Base-by-base conservation (phyloP, 257 asterid species). In the Ocimum tenuiflorum region DNA sequence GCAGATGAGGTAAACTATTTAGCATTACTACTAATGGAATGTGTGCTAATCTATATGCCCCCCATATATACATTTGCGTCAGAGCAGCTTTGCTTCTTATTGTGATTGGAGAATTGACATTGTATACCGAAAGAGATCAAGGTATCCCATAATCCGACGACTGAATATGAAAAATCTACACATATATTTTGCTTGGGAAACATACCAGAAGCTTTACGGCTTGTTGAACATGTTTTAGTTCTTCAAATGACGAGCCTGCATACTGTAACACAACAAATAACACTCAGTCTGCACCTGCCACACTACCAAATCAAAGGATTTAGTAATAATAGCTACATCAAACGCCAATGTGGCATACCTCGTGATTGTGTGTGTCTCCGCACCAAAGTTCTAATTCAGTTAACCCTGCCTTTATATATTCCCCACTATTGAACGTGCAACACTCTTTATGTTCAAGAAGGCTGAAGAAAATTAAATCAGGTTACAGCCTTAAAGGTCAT, bases 191-290 rank as follows among this genome's bases (percentile, higher is more conserved):
- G 65, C 45, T n/a, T 12, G 14, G 65, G 60, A 63, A 68, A 48
- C 85, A 73, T 82, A 91, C 97, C 97, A 91, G 81, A 73, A 91
- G 88, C 64, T 83, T 80, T 53, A 86, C 91, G 61, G 96, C 96
- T 74, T 91, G 94, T 59, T 77, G 84, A 48, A 77, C 74, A 59
- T 80, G 80, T 64, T 76, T 84, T 70, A 88, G 57, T 79, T 91
- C 97, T 11, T 86, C 94, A 85, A 77, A 81, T 2, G 94, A 77
- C 38, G 82, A 65, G 36, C 96, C 94, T 47, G 79, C 75, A 64
- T 76, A 82, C 97, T 91, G 89, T 41, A 63, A 60, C 27, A 51
- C 43, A 68, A 65, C 43, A 72, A 53, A 19, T 8, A 47, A 50
- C 23, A 61, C n/a, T 49, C 41, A 47, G 56, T 41, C 31, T 50